Base-by-base conservation (phyloP, 495 filamentous ascomycete genomes). In the Xylaria cubensis region DNA sequence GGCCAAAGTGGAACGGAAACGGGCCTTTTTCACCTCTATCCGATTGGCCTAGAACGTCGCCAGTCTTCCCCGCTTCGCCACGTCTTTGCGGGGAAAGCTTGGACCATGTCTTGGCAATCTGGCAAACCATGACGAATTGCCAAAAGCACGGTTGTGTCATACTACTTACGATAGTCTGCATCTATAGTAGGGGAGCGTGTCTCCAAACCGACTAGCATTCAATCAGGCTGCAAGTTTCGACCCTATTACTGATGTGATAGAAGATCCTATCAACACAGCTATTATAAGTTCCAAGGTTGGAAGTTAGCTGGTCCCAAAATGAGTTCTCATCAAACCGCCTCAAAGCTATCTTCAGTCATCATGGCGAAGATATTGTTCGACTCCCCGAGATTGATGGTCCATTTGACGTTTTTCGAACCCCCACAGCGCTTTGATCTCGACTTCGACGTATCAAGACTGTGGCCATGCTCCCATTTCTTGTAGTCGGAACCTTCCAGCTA, bases 371-470 rank as follows among this genome's bases (percentile, higher is more conserved):
- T 73, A 46, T 71, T 75, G 0, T 73, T 67, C 10, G 73, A 76
- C 56, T 53, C 48, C 3, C 74, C 19, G 17, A 79, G 67, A 3
- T 53, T 73, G 26, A 76, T 53, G 4, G 17, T 64, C 77, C 77
- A 77, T 48, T 69, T 68, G 44, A 71, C 63, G 4, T 68, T 69
- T 29, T 19, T 81, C 77, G 36, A 76, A 76, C 0, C 78, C 77
- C 41, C 71, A 17, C 21, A 77, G 69, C n/a, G 44, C 46, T 65
- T 36, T 71, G 24, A 82, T 67, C 48, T 80, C 76, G 26, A 81
- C 74, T 48, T 80, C 56, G 24, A 80, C 44, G 71, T 75, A 77
- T 74, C 12, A 82, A 53, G 34, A 71, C 72, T 0, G 73, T 65
- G 12, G 75, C 75, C 42, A 77, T 69, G 41, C 74, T 75, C 1